phyloP scores from a whole-genome alignment of 2,329 filamentous ascomycete species.

The Neofusicoccum kwambonambiense region DNA sequence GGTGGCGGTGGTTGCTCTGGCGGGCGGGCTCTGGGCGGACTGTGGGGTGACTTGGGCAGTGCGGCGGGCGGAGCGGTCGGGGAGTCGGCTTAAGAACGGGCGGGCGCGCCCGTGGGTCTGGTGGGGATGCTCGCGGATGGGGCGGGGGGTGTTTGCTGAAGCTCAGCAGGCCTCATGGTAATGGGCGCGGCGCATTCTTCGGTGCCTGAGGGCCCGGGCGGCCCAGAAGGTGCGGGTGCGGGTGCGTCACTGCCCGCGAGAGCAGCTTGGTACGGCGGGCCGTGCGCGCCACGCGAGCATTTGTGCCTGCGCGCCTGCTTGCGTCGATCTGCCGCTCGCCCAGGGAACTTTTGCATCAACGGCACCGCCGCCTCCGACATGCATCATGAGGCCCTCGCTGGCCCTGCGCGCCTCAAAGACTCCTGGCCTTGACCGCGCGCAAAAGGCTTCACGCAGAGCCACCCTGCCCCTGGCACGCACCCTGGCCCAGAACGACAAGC shows the following conservation, averaged over 20 bases:
- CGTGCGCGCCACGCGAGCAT: no score
- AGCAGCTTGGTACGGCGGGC: no score
- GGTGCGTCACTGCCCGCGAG: neutral
- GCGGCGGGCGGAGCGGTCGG: neutral
- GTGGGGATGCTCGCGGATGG: neutral
- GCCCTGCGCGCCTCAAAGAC: neutral
- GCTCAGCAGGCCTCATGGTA: slow-evolving; percentile 3
- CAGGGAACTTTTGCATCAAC: no score
- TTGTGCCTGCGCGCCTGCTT: neutral
- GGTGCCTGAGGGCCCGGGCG: slow-evolving; percentile 5
- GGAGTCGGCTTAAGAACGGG: neutral
- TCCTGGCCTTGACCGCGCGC: neutral
- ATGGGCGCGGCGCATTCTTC: neutral
- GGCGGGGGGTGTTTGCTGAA: neutral
- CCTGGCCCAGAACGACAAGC: neutral
- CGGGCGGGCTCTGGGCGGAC: neutral
- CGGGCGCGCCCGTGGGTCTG: neutral
- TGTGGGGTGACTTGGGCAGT: neutral
- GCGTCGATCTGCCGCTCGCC: neutral
- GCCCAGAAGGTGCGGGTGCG: neutral
- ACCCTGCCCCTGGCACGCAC: neutral
- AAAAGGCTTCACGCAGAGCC: neutral
- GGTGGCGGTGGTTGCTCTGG: neutral
- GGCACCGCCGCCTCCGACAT: neutral
- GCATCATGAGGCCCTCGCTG: neutral